A percentile compares a stretch with the other conserved stretches of the same genome.
Evolutionary conservation across 2,329 filamentous ascomycete species (phyloP).

Genomic region (Pseudogymnoascus sp.): DNA sequence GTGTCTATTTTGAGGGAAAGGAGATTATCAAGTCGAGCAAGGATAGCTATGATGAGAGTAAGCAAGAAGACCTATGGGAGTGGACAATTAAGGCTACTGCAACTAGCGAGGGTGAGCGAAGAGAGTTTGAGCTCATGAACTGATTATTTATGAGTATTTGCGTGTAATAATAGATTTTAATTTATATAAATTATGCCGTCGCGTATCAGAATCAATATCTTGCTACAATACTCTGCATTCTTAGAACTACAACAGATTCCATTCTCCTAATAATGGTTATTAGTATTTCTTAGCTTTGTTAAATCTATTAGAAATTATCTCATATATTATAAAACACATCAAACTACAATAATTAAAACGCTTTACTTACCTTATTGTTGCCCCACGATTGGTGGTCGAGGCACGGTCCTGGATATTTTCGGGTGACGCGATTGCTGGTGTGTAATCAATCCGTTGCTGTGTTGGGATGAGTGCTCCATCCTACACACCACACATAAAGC

Average conservation of each 20-base stretch:
- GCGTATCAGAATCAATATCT: no score
- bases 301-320: neutral
- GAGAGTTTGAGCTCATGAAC: constrained; percentile 17
- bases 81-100: constrained; percentile 39
- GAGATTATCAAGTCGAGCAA: constrained; percentile 36
- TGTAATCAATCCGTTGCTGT: neutral
- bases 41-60: constrained; percentile 37
- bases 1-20: constrained; percentile 39
- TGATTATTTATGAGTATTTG: neutral
- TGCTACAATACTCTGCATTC: no score
- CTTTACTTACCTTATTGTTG: neutral
- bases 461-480: neutral
- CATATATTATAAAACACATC: neutral
- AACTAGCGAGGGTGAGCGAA: constrained; percentile 22
- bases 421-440: neutral
- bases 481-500: neutral
- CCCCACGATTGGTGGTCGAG: neutral
- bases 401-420: neutral
- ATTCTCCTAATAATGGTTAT: no score
- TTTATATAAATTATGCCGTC: neutral
- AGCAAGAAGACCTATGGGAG: constrained; percentile 44
- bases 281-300: no score
- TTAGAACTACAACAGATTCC: no score
- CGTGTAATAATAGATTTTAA: neutral
- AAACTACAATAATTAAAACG: neutral